Conservation (phyloP, 345 rosid species). For the Draba incana region DNA sequence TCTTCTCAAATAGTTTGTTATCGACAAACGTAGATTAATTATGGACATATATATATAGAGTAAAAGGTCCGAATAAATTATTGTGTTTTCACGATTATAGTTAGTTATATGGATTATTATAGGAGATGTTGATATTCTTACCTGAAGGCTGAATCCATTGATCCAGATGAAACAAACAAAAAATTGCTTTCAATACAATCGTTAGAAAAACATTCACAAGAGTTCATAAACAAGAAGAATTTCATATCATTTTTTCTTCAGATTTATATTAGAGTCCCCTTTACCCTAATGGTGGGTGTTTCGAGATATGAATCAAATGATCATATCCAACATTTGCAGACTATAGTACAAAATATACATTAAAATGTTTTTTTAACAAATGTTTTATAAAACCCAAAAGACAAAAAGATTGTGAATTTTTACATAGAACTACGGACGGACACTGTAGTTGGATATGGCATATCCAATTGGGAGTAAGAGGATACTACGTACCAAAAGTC, state of each 20-base stretch:
- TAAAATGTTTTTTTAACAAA: not conserved
- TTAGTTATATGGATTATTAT: not conserved
- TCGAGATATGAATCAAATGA: not conserved
- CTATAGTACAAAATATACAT: not conserved
- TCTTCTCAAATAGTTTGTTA: too few relatives aligned
- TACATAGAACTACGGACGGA: not conserved
- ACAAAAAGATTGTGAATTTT: not conserved
- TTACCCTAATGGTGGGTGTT: not conserved
- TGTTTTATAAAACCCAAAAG: not conserved
- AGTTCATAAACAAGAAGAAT: not conserved
- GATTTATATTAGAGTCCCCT: not conserved
- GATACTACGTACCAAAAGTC: conserved; percentile 10
- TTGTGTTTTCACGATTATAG: not conserved
- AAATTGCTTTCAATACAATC: not conserved
- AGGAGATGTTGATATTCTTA: not conserved
- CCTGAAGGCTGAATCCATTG: not conserved
- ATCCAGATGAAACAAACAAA: not conserved
- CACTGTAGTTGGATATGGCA: conserved; percentile 17
- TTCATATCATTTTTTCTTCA: not conserved
- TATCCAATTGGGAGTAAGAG: conserved; percentile 11
- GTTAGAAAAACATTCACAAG: not conserved
- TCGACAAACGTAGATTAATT: too few relatives aligned
- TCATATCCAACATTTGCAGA: conserved; percentile 1
- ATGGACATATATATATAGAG: not conserved
- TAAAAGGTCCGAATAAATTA: not conserved